Evolutionary conservation across 2,329 filamentous ascomycete genomes (phyloP).

Genomic region (Penicillium sp.): DNA sequence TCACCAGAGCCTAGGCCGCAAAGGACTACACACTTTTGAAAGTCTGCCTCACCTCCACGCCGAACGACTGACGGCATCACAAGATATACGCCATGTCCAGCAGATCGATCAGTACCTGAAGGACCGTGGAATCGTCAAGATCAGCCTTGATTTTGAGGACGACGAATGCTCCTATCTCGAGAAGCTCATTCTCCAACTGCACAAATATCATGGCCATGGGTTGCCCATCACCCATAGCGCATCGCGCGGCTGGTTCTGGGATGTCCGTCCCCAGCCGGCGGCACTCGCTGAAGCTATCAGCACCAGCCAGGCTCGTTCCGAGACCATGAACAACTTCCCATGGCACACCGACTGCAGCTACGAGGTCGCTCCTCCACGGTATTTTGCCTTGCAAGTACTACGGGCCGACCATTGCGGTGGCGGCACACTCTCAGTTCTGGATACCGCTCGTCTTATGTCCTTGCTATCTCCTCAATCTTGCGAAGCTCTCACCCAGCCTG

Average conservation of each 20-base stretch:
- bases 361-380: slow-evolving; percentile 37
- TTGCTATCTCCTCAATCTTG: slow-evolving; percentile 26
- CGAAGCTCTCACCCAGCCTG: neutral
- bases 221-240: slow-evolving; percentile 45
- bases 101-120: neutral
- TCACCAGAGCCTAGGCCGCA: no score
- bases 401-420: slow-evolving; percentile 43
- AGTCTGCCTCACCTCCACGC: neutral
- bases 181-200: slow-evolving; percentile 34
- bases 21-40: no score
- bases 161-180: slow-evolving; percentile 36
- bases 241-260: slow-evolving; percentile 46
- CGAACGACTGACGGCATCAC: neutral
- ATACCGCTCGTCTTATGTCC: slow-evolving; percentile 28
- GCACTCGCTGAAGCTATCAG: neutral
- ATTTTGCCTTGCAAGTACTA: slow-evolving; percentile 45
- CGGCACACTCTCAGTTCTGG: slow-evolving; percentile 42
- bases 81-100: neutral
- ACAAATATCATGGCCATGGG: slow-evolving; percentile 33
- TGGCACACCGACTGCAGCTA: slow-evolving; percentile 50
- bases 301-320: neutral
- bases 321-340: slow-evolving; percentile 35
- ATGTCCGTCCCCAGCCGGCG: slow-evolving; percentile 33
- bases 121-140: neutral
- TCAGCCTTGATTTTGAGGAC: slow-evolving; percentile 19